Conservation (phyloP, 2,329 filamentous ascomycete species). For the Aureobasidium sp. region DNA sequence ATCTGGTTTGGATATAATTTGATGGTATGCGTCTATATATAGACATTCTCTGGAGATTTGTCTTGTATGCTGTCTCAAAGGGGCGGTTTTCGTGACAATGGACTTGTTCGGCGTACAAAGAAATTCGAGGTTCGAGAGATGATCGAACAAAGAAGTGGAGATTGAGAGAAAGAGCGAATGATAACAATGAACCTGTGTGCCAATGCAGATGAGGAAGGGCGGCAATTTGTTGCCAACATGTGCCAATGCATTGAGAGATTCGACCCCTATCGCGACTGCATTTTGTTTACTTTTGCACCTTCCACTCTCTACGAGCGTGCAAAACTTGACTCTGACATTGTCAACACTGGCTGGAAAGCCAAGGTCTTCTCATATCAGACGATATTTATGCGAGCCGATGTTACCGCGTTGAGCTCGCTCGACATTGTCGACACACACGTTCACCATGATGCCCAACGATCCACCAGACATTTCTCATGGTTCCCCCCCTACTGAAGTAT, state of each 20-base stretch:
- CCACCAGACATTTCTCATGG: constrained; percentile 25
- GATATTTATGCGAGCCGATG: background rate
- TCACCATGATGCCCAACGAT: background rate
- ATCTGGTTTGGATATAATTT: background rate
- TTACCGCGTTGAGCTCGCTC: background rate
- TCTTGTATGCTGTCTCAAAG: background rate
- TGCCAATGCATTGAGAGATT: background rate
- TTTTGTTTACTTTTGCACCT: background rate
- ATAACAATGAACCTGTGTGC: background rate
- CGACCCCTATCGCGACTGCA: background rate
- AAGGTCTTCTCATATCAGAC: background rate
- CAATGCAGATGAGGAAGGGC: background rate
- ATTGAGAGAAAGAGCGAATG: background rate
- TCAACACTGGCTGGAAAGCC: background rate
- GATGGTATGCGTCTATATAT: background rate
- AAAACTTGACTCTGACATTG: background rate
- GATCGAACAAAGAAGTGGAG: background rate
- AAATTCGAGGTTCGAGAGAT: background rate
- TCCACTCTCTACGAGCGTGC: background rate
- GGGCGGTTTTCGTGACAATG: background rate
- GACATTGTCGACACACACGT: background rate
- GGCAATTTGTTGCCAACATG: background rate
- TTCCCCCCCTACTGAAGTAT: constrained; percentile 44
- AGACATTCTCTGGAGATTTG: background rate
- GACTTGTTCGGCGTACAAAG: background rate